Base-by-base conservation (phyloP, 352 stramenopile species). In the Globisporangium recalcitrans region DNA sequence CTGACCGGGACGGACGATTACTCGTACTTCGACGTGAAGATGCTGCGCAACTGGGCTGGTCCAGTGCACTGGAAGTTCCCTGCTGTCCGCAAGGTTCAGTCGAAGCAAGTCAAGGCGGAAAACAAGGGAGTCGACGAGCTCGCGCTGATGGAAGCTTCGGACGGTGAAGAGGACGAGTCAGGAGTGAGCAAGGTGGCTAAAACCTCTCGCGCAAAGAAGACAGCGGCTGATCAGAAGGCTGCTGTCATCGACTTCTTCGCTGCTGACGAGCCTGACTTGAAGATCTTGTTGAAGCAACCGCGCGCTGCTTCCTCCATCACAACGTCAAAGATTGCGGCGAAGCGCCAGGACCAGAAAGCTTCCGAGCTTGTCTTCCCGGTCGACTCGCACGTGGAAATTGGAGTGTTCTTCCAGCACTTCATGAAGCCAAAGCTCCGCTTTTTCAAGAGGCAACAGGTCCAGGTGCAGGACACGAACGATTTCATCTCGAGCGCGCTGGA, bases 1-100 rank as follows among this genome's bases (percentile, higher is more conserved):
- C 52, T 66, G 3, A 73, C 81, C 11, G 70, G 69, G 3, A 72
- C 69, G 60, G 77, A 76, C 52, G 85, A 93, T 31, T 93, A 93
- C 56, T 91, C 82, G 52, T 93, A 90, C 60, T 93, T 92, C 44
- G 85, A 93, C 46, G 73, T 82, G 1, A 92, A 93, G 61, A 73
- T 90, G 74, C 71, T 93, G 27, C 84, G 86, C 19, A 93, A 93
- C 57, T 92, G 82, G 82, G 82, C 82, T 44, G 82, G 82, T 4
- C 82, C 85, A 11, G 73, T 71, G 2, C 81, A 93, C 52, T 88
- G 80, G 77, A 93, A 93, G 52, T 85, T 91, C 38, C 75, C 74
- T 56, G 69, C 73, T 27, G 63, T 77, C 38, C 78, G 78, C 51
- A 82, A 80, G 38, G 65, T 87, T 21, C 74, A 85, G 29, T 60